Evolutionary conservation across 208 protist species (phyloP).

Genomic region (Leishmania major): DNA sequence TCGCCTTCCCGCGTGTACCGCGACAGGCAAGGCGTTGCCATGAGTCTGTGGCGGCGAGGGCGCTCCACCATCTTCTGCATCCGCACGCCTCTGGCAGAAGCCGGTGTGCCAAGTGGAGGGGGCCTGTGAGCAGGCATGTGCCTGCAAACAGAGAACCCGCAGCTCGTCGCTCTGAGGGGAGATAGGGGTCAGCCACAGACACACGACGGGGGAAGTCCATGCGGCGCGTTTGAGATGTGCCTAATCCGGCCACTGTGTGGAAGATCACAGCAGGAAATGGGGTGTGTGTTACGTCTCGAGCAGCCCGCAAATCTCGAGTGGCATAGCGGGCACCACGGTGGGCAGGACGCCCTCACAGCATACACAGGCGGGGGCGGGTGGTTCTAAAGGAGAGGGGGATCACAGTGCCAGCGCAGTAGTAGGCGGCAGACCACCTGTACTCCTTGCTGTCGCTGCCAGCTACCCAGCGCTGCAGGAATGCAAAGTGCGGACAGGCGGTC

Average conservation of each 20-base stretch:
- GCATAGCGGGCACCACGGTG: neutral
- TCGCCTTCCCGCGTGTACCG: neutral
- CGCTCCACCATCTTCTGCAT: too few species aligned
- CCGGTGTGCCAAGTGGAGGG: too few species aligned
- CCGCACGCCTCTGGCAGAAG: too few species aligned
- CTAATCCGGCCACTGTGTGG: neutral
- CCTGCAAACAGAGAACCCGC: neutral
- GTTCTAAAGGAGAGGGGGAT: neutral
- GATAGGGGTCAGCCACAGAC: neutral
- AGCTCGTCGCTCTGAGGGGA: neutral
- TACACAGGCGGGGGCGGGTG: neutral
- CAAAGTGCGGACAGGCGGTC: neutral
- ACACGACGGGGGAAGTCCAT: neutral
- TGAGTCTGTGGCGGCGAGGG: too few species aligned
- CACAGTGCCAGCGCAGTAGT: neutral
- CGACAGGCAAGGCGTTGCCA: too few species aligned
- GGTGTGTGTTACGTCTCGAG: neutral
- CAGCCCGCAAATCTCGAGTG: neutral
- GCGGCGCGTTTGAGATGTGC: neutral
- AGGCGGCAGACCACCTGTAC: neutral
- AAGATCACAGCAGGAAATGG: neutral
- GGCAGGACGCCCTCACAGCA: neutral
- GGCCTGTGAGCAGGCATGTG: neutral
- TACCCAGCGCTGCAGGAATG: neutral
- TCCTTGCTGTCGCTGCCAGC: neutral